These are phyloP conservation scores for Paramecium bursaria DNA, from an alignment of 73 alveolate species.

Conservation along the genomic window DNA sequence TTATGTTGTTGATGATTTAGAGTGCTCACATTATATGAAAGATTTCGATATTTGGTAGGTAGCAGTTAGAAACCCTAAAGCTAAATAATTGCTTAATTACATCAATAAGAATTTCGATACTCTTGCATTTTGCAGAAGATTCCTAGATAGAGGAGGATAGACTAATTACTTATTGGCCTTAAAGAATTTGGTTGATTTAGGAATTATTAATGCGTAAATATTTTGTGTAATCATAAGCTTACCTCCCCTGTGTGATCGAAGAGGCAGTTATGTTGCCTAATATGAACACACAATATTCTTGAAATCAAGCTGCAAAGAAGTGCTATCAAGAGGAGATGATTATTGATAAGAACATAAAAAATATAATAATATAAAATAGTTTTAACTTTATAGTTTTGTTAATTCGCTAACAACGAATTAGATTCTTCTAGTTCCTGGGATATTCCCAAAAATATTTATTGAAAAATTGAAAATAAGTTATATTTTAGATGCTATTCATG, in stretches of 20 bases:
- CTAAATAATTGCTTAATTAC: constrained; percentile 85
- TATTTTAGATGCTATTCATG: no score
- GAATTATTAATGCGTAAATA: constrained; percentile 89
- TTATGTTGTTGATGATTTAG: constrained; percentile 88
- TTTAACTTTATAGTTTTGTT: no score
- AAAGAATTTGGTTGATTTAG: constrained; percentile 86
- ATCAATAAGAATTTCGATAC: constrained; percentile 90
- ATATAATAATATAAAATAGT: no score
- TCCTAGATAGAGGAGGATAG: constrained; percentile 92
- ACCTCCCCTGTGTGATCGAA: constrained; percentile 77
- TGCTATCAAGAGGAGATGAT: constrained; percentile 95
- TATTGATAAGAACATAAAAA: constrained; percentile 72
- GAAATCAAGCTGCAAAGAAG: constrained; percentile 94
- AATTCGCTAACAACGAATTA: no score
- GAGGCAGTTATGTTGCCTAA: constrained; percentile 94
- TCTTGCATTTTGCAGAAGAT: constrained; percentile 94
- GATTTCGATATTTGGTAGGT: constrained; percentile 82
- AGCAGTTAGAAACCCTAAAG: constrained; percentile 87
- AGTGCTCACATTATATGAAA: constrained; percentile 96
- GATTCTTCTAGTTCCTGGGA: no score
- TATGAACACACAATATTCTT: constrained; percentile 93
- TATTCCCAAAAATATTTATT: no score
- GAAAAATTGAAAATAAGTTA: no score
- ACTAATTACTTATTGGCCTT: constrained; percentile 84
- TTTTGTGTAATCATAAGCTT: constrained; percentile 72